Evolutionary conservation across 371 early-diverging fungal species (phyloP).

Genomic region (Rhizomucor pusillus): DNA sequence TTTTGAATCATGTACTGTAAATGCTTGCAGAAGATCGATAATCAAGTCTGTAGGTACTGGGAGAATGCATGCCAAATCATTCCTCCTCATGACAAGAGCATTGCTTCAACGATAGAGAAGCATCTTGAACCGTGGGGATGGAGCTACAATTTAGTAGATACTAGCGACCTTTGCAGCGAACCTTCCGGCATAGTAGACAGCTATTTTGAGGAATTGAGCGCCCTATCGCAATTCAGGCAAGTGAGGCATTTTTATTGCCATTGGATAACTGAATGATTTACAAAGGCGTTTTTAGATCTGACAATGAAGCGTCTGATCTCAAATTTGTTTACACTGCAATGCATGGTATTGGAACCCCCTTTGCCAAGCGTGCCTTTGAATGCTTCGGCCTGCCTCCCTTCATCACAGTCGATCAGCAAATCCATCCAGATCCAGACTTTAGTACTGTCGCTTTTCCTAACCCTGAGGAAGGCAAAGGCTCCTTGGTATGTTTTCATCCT

Average conservation of each 20-base stretch:
- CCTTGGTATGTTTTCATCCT: constrained; percentile 47
- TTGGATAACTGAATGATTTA: constrained; percentile 13
- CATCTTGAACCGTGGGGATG: constrained; percentile 78
- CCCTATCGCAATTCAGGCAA: constrained; percentile 33
- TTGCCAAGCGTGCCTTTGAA: constrained; percentile 70
- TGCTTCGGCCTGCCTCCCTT: constrained; percentile 68
- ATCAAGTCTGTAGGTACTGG: constrained; percentile 56
- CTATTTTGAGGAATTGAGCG: constrained; percentile 68
- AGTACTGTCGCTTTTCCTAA: constrained; percentile 91
- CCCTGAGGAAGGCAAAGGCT: constrained; percentile 92
- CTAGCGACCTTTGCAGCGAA: constrained; percentile 45
- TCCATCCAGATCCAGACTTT: constrained; percentile 88
- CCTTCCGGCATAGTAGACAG: constrained; percentile 59
- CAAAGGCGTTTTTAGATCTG: constrained; percentile 5
- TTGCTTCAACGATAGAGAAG: constrained; percentile 70
- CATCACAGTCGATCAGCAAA: constrained; percentile 64
- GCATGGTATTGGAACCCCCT: constrained; percentile 92
- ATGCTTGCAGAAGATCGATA: neutral
- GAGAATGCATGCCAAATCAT: constrained; percentile 93
- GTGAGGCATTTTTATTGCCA: neutral
- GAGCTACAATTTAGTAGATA: constrained; percentile 64
- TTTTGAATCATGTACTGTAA: too few relatives aligned
- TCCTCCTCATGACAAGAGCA: constrained; percentile 83
- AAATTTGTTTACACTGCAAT: constrained; percentile 92
- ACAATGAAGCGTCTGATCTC: constrained; percentile 48